Evolutionary conservation across 2,329 filamentous ascomycete species (phyloP), one percentile per base, ranked within the genome.

Genomic region (Fusarium luffae): DNA sequence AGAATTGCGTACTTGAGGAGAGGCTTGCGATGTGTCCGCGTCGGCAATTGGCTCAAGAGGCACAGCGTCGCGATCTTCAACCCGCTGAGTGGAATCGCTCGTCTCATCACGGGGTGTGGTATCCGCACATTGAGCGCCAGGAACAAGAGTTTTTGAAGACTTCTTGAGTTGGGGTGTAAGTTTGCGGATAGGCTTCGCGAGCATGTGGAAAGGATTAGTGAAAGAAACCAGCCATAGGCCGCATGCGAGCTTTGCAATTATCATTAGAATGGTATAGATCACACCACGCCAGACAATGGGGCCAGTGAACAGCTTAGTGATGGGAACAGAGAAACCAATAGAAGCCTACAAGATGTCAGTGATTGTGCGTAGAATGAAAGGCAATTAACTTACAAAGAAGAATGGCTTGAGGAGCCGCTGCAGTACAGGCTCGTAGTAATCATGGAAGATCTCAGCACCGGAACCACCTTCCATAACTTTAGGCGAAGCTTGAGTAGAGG

Each of bases 291-390:
- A 96, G 3, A 94, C 79, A 0, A 92, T 83, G 0, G 80, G 74
- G 0, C 86, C 86, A 0, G 77, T 76, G 71, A 94, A 95, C 83
- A 96, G 89, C 8, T 87, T 80, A 0, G 85, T 87, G 30, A 95
- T 90, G 0, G 92, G 92, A 3, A 96, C 92, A 0, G 92, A 90
- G 75, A 95, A 94, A 0, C 92, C 92, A 37, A 95, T 91, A 0
- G 86, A 88, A 1, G 86, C 83, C 83, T 85, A 19, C 1, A 3
- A 1, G 1, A 4, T 3, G 23, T 64, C 7, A 42, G 30, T 19
- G 7, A 1, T 2, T 2, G 2, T 34, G 13, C 3, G 12, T 2
- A 7, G 9, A 4, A 7, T 14, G 8, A 19, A 4, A 10, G 1
- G 3, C 3, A 10, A 1, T 11, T 11, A 3, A 12, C 85, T 78